Base-by-base conservation (phyloP, 2,329 filamentous ascomycete genomes). In the Alternaria ventricosa region DNA sequence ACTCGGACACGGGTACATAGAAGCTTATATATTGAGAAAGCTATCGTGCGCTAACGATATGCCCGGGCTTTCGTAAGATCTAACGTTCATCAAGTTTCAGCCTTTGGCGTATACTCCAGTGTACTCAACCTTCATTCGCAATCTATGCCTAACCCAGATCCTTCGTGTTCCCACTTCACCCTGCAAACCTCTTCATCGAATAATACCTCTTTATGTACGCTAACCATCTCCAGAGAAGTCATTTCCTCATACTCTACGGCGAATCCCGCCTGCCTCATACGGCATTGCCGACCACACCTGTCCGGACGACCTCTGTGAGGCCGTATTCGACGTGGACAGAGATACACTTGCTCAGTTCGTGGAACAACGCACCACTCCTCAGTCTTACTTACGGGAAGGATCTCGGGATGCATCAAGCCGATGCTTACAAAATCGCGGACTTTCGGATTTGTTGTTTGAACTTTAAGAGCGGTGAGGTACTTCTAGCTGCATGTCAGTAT, bases 381-480 rank as follows among this genome's bases (percentile, higher is more conserved):
- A 1, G 46, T 56, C 20, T 45, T 28, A 22, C 65, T 57, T 2
- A 43, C 49, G 2, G 54, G 25, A 22, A 56, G 25, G 3, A 20
- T 12, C 25, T 15, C 41, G 4, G 4, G n/a, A 8, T 6, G 6
- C 5, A 20, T 18, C 6, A 27, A 10, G 5, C 1, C 1, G 2
- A 45, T 7, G 6, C 25, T 27, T 27, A 9, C 25, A 27, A 27
- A 27, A 27, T 6, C 10, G 22, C 41, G 36, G 25, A 51, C 5
- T 7, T 33, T 28, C 4, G 60, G 50, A 1, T 18, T 9, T 3
- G 46, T 22, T 0, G 23, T 47, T 4, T 45, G 36, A 9, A 74
- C 54, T 6, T 49, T 61, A 5, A 80, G 58, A 0, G 72, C 74
- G 0, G 66, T n/a, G 1, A 70, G 50, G 44, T 75, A 80, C 2